Base-by-base conservation (phyloP, 2,329 filamentous ascomycete species). In the Dactylellina drechsleri region DNA sequence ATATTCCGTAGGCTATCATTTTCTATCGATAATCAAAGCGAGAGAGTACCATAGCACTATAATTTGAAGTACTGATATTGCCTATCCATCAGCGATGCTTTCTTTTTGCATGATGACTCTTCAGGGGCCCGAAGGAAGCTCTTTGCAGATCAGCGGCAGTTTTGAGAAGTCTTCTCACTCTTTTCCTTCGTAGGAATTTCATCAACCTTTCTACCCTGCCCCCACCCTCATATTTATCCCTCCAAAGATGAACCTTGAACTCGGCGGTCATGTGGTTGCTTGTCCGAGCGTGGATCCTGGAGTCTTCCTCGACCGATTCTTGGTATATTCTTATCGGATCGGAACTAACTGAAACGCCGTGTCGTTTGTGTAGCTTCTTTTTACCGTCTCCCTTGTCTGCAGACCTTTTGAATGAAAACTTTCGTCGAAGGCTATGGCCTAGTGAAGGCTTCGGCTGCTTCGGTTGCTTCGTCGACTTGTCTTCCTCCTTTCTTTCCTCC, bases 241-340 rank as follows among this genome's bases (percentile, higher is more conserved):
- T 62, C 70, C 70, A 75, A 16, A 75, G 47, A 16, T 75, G 70
- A 40, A 75, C 15, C 20, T 75, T 75, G 12, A 75, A 43, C 49
- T 75, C 70, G 1, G 70, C 70, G 4, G 70, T 75, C 64, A 75
- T 68, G 26, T 75, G 70, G 18, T 62, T 45, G 49, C 70, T 75
- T 2, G 57, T 64, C 18, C 57, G 49, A 16, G 67, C 57, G 1
- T 57, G 70, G 20, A 31, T 31, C 36, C 18, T 40, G n/a, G 70
- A 45, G 26, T 53, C 57, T 36, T 47, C 15, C 5, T 58, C 47
- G 4, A 12, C 49, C 18, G 70, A 62, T 45, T 67, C 70, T 12
- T 52, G 20, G 58, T 67, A 65, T 13, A 75, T n/a, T 28, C 31
- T 50, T 12, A 75, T n/a, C 3, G 50, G 57, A 31, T 75, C 70